These are phyloP conservation scores for Prinsepia uniflora DNA, from an alignment of 306 rosid genomes.

Conservation along the genomic window DNA sequence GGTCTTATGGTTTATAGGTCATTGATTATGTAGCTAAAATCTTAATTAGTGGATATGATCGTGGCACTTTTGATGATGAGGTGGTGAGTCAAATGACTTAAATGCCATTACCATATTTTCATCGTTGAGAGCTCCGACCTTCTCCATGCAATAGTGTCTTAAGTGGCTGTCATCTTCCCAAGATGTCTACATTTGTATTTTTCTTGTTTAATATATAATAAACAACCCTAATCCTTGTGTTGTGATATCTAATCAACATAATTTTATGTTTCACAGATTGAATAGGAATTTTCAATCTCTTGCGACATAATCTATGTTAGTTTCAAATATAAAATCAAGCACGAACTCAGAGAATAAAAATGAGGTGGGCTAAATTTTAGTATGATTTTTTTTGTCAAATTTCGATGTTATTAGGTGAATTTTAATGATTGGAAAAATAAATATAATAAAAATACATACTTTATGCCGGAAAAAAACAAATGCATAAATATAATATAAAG, in stretches of 20 bases:
- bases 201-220: not conserved
- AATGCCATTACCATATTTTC: not conserved
- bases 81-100: not conserved
- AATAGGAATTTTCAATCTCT: not conserved
- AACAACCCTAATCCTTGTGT: not conserved
- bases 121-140: conserved; percentile 16
- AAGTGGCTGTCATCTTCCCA: not conserved
- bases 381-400: too few relatives aligned
- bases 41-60: not conserved
- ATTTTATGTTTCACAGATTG: not conserved
- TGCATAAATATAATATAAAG: too few relatives aligned
- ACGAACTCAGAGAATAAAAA: too few relatives aligned
- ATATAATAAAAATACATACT: too few relatives aligned
- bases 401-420: too few relatives aligned
- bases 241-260: not conserved
- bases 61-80: not conserved
- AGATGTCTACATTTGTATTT: not conserved
- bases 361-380: too few relatives aligned
- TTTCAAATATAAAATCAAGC: too few relatives aligned
- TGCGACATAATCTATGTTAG: too few relatives aligned
- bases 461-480: too few relatives aligned
- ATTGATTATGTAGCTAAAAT: not conserved
- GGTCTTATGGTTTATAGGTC: not conserved
- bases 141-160: conserved; percentile 16
- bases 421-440: too few relatives aligned